Conservation (phyloP, 1,284 basidiomycete genomes). For the Rhodotorula mucilaginosa region DNA sequence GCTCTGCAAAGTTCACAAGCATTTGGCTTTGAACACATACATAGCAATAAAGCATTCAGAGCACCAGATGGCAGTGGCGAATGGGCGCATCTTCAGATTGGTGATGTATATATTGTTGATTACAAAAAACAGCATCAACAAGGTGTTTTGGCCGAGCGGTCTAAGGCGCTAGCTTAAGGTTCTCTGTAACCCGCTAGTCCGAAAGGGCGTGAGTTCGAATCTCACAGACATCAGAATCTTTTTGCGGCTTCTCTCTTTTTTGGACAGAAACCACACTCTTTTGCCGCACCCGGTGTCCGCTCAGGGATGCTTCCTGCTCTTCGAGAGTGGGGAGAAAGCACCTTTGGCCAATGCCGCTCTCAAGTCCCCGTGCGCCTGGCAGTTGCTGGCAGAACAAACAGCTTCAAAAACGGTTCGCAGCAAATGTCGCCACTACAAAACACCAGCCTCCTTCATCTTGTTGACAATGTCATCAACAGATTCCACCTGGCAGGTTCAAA, state of each 20-base stretch:
- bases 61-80: too few species aligned
- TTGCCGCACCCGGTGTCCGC: background rate
- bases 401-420: background rate
- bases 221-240: slow-evolving; percentile 31
- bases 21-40: too few species aligned
- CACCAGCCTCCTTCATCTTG: slow-evolving; percentile 68
- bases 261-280: background rate
- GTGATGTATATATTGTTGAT: too few species aligned
- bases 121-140: background rate
- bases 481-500: slow-evolving; percentile 58
- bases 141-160: slow-evolving; percentile 41
- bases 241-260: too few species aligned
- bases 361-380: too few species aligned
- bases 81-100: too few species aligned
- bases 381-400: too few species aligned
- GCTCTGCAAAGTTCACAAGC: too few species aligned
- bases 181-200: slow-evolving; percentile 28
- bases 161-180: slow-evolving; percentile 42
- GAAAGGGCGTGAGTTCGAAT: slow-evolving; percentile 40
- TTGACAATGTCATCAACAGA: slow-evolving; percentile 84
- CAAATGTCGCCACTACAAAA: background rate
- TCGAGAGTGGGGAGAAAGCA: too few species aligned
- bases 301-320: background rate
- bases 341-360: too few species aligned
- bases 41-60: too few species aligned